phyloP scores from a whole-genome alignment of 768 basidiomycete species.

The Boletus speciosus region DNA sequence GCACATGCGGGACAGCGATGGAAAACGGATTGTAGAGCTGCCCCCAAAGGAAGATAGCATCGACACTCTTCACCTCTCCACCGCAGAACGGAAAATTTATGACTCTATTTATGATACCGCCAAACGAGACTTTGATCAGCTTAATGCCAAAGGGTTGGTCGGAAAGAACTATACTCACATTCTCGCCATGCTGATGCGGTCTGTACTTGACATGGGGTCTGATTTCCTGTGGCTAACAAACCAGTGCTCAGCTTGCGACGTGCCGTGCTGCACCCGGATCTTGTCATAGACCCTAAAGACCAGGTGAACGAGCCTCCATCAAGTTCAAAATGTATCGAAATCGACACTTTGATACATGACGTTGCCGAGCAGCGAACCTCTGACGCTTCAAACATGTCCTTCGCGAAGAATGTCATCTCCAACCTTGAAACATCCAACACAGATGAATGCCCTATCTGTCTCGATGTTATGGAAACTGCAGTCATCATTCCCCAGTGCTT shows the following conservation, averaged over 20 bases:
- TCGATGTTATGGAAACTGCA: constrained; percentile 70
- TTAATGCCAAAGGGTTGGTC: constrained; percentile 74
- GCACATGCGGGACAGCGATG: constrained; percentile 83
- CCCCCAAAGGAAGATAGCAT: constrained; percentile 78
- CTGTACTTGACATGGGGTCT: constrained; percentile 17
- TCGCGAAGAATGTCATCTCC: constrained; percentile 63
- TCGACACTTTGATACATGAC: constrained; percentile 56
- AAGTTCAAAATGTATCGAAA: constrained; percentile 41
- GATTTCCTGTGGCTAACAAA: constrained; percentile 3
- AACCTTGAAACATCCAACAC: constrained; percentile 46
- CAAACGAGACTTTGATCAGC: constrained; percentile 74
- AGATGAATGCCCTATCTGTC: constrained; percentile 81
- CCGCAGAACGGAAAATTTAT: constrained; percentile 82
- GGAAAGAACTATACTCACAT: constrained; percentile 84
- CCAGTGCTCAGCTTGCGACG: constrained; percentile 64
- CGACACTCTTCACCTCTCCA: constrained; percentile 76
- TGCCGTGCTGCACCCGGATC: constrained; percentile 85
- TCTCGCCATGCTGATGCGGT: constrained; percentile 95
- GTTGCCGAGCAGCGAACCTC: constrained; percentile 40
- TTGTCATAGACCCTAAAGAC: constrained; percentile 61
- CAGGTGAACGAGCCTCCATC: constrained; percentile 35
- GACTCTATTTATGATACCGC: constrained; percentile 79
- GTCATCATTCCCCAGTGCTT: constrained; percentile 72
- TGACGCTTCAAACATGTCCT: constrained; percentile 37
- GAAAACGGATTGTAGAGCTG: constrained; percentile 83